Base-by-base conservation (phyloP, 345 rosid genomes). In the Citrus unshiu region DNA sequence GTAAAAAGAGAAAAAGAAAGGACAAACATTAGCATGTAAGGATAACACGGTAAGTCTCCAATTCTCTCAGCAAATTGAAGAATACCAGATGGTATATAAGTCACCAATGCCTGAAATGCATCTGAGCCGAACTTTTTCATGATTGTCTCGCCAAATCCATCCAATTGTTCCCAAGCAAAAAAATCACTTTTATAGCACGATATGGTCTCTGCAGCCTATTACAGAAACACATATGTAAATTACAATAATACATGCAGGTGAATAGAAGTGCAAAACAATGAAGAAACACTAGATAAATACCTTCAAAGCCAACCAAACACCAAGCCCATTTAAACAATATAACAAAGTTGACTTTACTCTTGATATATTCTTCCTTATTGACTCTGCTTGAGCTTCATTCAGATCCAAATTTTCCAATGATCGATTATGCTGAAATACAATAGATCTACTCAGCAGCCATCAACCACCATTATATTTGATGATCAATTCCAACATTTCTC, bases 231-330 rank as follows among this genome's bases (percentile, higher is more conserved):
- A 49, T 60, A 32, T 24, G 69, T 40, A 54, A 66, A 22, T 19
- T 19, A 35, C 37, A 66, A 57, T 66, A 16, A 69, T 77, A 18
- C 77, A 70, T 27, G 22, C 54, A n/a, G 72, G 57, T 32, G 69
- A 68, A 39, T 46, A 54, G 29, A 29, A 74, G 40, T 63, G 30
- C 9, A 65, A 73, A 30, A 4, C 43, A 4, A n/a, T 10, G 61
- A 60, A 64, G 16, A 54, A 32, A 73, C 16, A 70, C n/a, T 30
- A 64, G 73, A 77, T 34, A 68, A 34, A 30, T 84, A 95, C 99
- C 99, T 92, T 93, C 29, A 54, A 84, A 40, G 99, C 95, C 84
- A 90, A 81, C 93, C 88, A 92, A 70, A 88, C 83, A 24, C 99
- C 99, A 21, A 92, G 95, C 24, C 93, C 90, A 22, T 80, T 85